Conservation (phyloP, 2,329 filamentous ascomycete genomes). For the Rutstroemia sp. region DNA sequence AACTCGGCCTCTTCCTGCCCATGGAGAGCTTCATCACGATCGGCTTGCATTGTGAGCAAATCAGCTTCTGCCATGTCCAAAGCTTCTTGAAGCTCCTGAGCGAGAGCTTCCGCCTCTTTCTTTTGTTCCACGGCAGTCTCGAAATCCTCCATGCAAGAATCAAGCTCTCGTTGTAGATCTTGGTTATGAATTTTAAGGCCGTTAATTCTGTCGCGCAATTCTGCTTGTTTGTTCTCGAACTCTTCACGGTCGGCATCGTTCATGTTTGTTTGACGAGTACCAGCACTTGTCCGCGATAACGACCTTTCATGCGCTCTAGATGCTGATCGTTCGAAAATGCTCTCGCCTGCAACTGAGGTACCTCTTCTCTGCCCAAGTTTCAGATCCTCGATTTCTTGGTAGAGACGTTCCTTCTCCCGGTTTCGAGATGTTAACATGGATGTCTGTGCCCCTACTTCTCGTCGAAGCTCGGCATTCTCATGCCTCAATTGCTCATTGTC, state of each 20-base stretch:
- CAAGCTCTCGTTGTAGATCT: conserved; percentile 74
- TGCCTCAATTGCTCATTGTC: conserved; percentile 73
- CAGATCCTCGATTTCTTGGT: conserved; percentile 94
- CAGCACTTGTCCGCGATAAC: conserved; percentile 57
- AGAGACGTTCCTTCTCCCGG: conserved; percentile 86
- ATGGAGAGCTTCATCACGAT: conserved; percentile 78
- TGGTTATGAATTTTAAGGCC: conserved; percentile 84
- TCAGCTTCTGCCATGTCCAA: conserved; percentile 74
- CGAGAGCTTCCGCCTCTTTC: conserved; percentile 50
- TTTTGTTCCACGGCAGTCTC: conserved; percentile 62
- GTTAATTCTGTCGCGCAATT: conserved; percentile 79
- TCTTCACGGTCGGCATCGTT: conserved; percentile 79
- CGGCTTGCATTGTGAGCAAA: conserved; percentile 67
- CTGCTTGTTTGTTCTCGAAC: conserved; percentile 74
- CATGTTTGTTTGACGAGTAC: conserved; percentile 32
- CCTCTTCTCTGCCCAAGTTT: conserved; percentile 79
- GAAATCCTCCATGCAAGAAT: conserved; percentile 72
- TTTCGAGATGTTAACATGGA: conserved; percentile 97
- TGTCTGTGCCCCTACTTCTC: conserved; percentile 90
- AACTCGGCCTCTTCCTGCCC: conserved; percentile 50
- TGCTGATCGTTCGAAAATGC: conserved; percentile 88
- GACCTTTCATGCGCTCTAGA: conserved; percentile 72
- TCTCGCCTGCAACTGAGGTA: conserved; percentile 67
- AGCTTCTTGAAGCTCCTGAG: conserved; percentile 67
- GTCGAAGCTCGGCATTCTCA: conserved; percentile 85